Conservation (phyloP, 139 green algal genomes). For the Coccomyxa sp. region DNA sequence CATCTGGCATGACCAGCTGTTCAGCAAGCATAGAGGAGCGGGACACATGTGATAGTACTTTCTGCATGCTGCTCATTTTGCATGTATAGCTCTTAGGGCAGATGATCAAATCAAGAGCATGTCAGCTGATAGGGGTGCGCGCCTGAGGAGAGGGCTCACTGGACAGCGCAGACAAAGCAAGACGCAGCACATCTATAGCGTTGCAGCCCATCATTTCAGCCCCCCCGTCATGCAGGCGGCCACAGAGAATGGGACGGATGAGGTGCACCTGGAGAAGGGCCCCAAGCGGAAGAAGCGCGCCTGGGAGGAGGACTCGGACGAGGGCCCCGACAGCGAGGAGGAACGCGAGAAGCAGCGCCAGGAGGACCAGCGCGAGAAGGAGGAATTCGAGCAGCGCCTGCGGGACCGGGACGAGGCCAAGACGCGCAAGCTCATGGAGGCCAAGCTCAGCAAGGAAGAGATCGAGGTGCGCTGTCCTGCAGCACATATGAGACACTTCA, state of each 20-base stretch:
- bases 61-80: neutral
- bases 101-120: neutral
- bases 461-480: slow-evolving; percentile 16
- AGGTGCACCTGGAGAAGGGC: neutral
- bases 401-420: slow-evolving; percentile 55
- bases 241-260: slow-evolving; percentile 6
- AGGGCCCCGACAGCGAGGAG: slow-evolving; percentile 18
- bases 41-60: neutral
- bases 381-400: slow-evolving; percentile 87
- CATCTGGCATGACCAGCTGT: neutral
- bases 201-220: too few species aligned
- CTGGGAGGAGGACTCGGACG: slow-evolving; percentile 68
- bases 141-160: too few species aligned
- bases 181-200: too few species aligned
- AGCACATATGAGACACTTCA: neutral
- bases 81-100: neutral
- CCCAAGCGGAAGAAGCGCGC: slow-evolving; percentile 35
- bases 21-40: neutral
- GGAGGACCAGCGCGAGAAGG: slow-evolving; percentile 64
- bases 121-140: neutral
- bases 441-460: slow-evolving; percentile 51
- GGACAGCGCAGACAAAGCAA: too few species aligned
- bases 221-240: slow-evolving; percentile 12
- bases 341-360: slow-evolving; percentile 29
- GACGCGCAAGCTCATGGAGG: slow-evolving; percentile 68